Conservation (phyloP, 306 rosid genomes). For the Citrullus amarus region DNA sequence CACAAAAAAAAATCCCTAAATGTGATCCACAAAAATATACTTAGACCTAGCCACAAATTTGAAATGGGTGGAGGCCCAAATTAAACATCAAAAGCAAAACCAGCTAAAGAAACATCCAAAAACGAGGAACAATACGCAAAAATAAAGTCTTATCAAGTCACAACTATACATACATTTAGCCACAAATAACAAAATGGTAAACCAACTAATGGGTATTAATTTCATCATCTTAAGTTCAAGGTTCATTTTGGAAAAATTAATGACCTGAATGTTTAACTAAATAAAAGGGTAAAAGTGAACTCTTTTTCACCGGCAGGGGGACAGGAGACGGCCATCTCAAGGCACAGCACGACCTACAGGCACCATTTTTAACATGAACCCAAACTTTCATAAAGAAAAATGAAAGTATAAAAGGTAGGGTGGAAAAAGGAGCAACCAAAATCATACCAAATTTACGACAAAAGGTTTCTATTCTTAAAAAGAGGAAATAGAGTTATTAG, state of each 20-base stretch:
- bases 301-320: too few species aligned
- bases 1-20: neutral
- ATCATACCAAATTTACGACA: neutral
- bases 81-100: neutral
- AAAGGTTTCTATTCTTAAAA: neutral
- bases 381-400: neutral
- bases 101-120: neutral
- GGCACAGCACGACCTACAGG: too few species aligned
- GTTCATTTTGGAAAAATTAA: neutral
- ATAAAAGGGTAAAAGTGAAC: neutral
- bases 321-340: too few species aligned
- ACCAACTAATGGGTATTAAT: neutral
- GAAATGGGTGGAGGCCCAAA: neutral
- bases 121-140: neutral
- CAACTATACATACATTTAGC: neutral
- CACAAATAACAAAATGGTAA: neutral
- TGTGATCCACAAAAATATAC: neutral
- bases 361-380: neutral
- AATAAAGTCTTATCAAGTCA: neutral
- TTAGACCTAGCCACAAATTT: neutral
- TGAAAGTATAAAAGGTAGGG: neutral
- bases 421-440: neutral
- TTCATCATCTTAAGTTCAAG: neutral
- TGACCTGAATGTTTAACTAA: neutral
- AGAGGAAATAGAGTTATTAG: neutral